Evolutionary conservation across 306 rosid genomes (phyloP), one percentile per base, ranked within the genome.

Genomic region (Citrullus mucosospermus): DNA sequence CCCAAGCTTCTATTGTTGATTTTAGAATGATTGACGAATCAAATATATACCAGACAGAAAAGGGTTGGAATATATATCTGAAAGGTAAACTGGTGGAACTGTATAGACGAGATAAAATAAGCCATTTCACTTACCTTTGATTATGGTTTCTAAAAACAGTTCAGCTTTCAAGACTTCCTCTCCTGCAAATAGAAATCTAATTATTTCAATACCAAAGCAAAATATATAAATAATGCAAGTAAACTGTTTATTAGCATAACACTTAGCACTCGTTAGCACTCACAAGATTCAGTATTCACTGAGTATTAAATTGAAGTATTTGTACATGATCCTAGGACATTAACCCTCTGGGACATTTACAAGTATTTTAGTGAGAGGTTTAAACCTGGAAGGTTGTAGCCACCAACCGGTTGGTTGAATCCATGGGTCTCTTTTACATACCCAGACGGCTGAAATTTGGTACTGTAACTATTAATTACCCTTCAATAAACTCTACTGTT

Each of bases 141-240:
- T 91, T 84, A 91, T 85, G 82, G 85, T 85, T 86, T 94, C 97
- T 53, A 94, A 93, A 87, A 94, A 84, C 84, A 90, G 85, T 84
- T 94, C 97, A 22, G 88, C 90, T 90, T 86, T 90, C 91, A 92
- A 79, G 60, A 89, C 85, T 83, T 90, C 89, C 17, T 80, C 82
- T 51, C 98, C 97, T 94, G 89, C 87, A 85, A 78, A 69, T 43
- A 44, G 18, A 69, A 12, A 69, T 69, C 6, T 2, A n/a, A 69
- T 12, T 44, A 44, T 43, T 69, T 69, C 56, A 69, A 69, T 69
- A 43, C 32, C 38, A 69, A 69, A 69, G 34, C 38, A 69, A 61
- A 11, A 22, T 44, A 65, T 62, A 39, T 20, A 68, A 39, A 68
- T 68, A 51, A 69, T 43, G 56, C 55, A 44, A 22, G 38, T 69